These are phyloP conservation scores for Termitomyces bulborhizus DNA, from an alignment of 768 basidiomycete species.

Conservation along the genomic window DNA sequence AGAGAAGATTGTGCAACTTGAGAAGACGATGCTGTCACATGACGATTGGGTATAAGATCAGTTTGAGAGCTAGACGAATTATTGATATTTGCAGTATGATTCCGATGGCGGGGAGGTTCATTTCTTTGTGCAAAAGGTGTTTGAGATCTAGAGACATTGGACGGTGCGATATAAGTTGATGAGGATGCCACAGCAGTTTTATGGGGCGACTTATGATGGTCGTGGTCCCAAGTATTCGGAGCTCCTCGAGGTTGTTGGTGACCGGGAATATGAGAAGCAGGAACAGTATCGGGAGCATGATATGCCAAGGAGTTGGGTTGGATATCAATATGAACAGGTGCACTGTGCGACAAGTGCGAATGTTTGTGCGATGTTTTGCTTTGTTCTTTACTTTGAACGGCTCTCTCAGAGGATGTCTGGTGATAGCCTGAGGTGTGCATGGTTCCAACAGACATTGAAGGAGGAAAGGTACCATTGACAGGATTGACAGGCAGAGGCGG, in stretches of 20 bases:
- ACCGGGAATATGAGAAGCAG: background rate
- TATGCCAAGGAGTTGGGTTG: background rate
- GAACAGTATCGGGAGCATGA: background rate
- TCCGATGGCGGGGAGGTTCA: background rate
- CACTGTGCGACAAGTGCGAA: background rate
- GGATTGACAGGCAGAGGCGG: background rate
- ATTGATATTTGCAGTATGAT: background rate
- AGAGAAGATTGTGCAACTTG: constrained; percentile 5
- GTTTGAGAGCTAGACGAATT: constrained; percentile 1
- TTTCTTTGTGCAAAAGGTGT: background rate
- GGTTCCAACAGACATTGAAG: background rate
- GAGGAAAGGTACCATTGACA: background rate
- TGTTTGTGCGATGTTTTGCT: constrained; percentile 1
- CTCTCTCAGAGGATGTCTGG: background rate
- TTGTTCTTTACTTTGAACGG: background rate
- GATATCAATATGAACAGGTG: background rate
- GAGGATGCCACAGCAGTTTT: background rate
- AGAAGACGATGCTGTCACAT: constrained; percentile 7
- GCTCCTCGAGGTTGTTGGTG: background rate
- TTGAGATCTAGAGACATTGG: background rate
- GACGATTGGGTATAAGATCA: background rate
- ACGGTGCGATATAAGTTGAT: background rate
- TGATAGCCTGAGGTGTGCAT: background rate
- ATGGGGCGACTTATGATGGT: background rate
- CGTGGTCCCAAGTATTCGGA: background rate